Evolutionary conservation across 805 yeast species (phyloP), one percentile per base, ranked within the genome.

Genomic region (Danielia reshetovae): DNA sequence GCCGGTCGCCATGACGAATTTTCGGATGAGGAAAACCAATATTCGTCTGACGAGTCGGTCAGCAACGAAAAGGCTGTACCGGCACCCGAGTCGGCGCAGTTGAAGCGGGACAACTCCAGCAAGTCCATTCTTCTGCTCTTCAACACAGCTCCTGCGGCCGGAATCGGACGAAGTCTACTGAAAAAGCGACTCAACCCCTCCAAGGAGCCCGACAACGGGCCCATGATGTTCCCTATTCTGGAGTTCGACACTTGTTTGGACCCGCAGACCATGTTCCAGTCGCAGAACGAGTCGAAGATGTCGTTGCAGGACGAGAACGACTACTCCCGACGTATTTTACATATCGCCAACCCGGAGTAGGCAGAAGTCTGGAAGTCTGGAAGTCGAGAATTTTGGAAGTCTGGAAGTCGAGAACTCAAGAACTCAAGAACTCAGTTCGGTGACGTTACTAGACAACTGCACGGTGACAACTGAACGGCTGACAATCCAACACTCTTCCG

Each of bases 21-120:
- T 45, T 53, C 62, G 11, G 70, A 66, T 36, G 70, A 65, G 34
- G 71, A 66, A 36, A 60, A 57, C 37, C 68, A 60, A 31, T 54
- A 48, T 43, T 54, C 65, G 1, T 68, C 61, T 30, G 64, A 59
- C 11, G 32, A 45, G 17, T 53, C 58, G 3, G 27, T 49, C 12
- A 40, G 40, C 25, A 46, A 51, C 19, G 56, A 54, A 27, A 52
- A 52, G 32, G 37, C 29, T 18, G 36, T 39, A 6, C 36, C 30
- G 9, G 23, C 27, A 7, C 22, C 42, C 10, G 38, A 43, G 7
- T 38, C 46, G 32, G 38, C 33, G 12, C 23, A 24, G 10, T 42
- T 63, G 19, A 62, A 59, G 36, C 43, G 71, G 18, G 56, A 64
- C 36, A 55, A 52, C 39, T 61, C 68, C 6, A 48, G 51, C 41